Percentiles rank a stretch among this genome's conserved stretches.
Conservation (phyloP, 495 filamentous ascomycete species). For the Stereocaulon alpinum region DNA sequence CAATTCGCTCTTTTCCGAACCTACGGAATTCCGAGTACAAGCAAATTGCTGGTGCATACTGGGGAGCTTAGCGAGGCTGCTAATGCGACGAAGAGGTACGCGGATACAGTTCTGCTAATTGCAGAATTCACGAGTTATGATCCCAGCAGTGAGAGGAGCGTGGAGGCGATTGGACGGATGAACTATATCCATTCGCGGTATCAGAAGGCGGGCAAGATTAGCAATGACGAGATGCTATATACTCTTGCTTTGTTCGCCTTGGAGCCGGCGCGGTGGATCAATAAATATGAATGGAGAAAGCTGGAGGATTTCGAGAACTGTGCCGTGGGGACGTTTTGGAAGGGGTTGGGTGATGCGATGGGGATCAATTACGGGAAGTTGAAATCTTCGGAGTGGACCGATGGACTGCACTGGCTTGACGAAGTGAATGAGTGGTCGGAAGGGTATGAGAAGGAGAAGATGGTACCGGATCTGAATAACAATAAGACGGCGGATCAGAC, state of each 20-base stretch:
- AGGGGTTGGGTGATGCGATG: slow-evolving; percentile 51
- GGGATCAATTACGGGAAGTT: slow-evolving; percentile 42
- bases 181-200: slow-evolving; percentile 58
- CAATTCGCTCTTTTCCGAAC: slow-evolving; percentile 62
- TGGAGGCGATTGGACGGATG: slow-evolving; percentile 48
- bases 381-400: slow-evolving; percentile 32
- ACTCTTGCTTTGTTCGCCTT: slow-evolving; percentile 52
- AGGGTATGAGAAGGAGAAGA: slow-evolving; percentile 43
- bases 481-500: slow-evolving; percentile 45
- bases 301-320: slow-evolving; percentile 54
- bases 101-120: slow-evolving; percentile 51
- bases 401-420: slow-evolving; percentile 58
- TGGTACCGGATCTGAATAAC: slow-evolving; percentile 49
- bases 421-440: slow-evolving; percentile 50
- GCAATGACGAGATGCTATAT: slow-evolving; percentile 56
- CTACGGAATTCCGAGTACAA: slow-evolving; percentile 57
- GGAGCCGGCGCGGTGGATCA: slow-evolving; percentile 49
- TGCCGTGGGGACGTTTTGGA: slow-evolving; percentile 57
- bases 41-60: slow-evolving; percentile 45
- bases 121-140: slow-evolving; percentile 39
- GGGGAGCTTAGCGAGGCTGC: slow-evolving; percentile 44
- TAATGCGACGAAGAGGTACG: slow-evolving; percentile 50
- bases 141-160: slow-evolving; percentile 37
- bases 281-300: slow-evolving; percentile 51
- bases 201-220: slow-evolving; percentile 47